Conservation (phyloP, 768 basidiomycete species). For the Tubosaeta brunneosetosa region DNA sequence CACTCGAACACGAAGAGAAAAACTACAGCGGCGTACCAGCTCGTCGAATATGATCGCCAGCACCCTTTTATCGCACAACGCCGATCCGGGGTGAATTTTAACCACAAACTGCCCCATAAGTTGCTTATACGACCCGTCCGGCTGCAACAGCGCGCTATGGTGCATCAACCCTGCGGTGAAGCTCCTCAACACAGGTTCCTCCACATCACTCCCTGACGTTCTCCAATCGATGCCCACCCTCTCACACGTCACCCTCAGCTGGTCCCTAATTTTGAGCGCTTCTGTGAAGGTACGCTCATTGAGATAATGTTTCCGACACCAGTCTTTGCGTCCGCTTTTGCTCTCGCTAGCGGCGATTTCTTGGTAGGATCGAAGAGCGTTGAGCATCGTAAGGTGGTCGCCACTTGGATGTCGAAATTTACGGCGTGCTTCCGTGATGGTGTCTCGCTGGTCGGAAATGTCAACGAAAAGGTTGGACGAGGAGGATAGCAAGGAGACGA, state of each 20-base stretch:
- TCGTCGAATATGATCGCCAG: slow-evolving; percentile 92
- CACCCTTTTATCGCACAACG: slow-evolving; percentile 73
- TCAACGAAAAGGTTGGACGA: slow-evolving; percentile 83
- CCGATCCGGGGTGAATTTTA: slow-evolving; percentile 90
- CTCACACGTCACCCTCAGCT: slow-evolving; percentile 65
- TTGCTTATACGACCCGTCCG: slow-evolving; percentile 86
- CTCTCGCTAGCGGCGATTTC: slow-evolving; percentile 52
- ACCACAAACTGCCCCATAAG: slow-evolving; percentile 71
- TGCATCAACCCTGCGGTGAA: slow-evolving; percentile 73
- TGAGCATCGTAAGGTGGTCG: slow-evolving; percentile 88
- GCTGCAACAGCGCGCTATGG: slow-evolving; percentile 79
- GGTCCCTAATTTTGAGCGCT: slow-evolving; percentile 74
- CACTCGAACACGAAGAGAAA: neutral
- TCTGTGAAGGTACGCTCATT: slow-evolving; percentile 78
- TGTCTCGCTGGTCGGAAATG: slow-evolving; percentile 67
- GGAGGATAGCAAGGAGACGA: slow-evolving; percentile 78
- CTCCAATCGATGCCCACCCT: slow-evolving; percentile 58
- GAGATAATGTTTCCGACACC: slow-evolving; percentile 82
- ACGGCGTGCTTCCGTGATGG: slow-evolving; percentile 59
- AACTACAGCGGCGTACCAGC: slow-evolving; percentile 51
- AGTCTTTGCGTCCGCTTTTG: slow-evolving; percentile 52
- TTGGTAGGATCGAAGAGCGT: slow-evolving; percentile 76
- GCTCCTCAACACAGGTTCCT: slow-evolving; percentile 65
- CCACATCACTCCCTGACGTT: slow-evolving; percentile 54
- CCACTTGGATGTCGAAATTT: slow-evolving; percentile 83